Base-by-base conservation (phyloP, 805 yeast genomes). In the Candida ulmi region DNA sequence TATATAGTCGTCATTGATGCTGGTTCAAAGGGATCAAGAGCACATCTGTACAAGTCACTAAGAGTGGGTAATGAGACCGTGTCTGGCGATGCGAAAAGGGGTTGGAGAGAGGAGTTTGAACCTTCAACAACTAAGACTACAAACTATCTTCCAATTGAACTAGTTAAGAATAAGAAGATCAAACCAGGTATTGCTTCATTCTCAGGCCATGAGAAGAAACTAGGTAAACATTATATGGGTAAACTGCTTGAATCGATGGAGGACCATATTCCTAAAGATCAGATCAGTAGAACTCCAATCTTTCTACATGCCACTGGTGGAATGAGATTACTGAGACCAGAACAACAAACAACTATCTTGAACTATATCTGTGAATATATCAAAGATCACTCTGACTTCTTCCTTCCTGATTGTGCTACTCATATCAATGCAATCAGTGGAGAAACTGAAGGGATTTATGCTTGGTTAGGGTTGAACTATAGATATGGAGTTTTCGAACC, bases 291-390 rank as follows among this genome's bases (percentile, higher is more conserved):
- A 35, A 82, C 90, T 0, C 90, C 90, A 0, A 66, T 82, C 1
- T 80, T 78, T 47, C 54, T 82, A 7, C 86, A 81, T 55, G 78
- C 85, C 1, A 81, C 88, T 0, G 88, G 83, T 0, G 86, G 86
- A 0, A 71, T 80, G 78, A 58, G 87, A 33, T 55, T 76, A 12
- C 58, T 81, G 31, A 69, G 68, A 17, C 83, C 80, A 1, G 61
- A 66, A 11, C 73, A 74, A 27, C 79, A 73, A 47, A 61, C 61
- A 32, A 57, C 58, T 15, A 67, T 80, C 16, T 51, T 80, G 41
- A 63, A 60, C 13, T 60, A 62, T 29, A 64, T 76, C 3, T 82
- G 88, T 50, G 40, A 52, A 8, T 79, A 77, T 45, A 56, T 81
- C 30, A 60, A 60, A 35, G 39, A 48, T 11, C 62, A 75, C 28